Percentiles rank a stretch among this genome's conserved stretches.
Evolutionary conservation across 768 basidiomycete species (phyloP).

Genomic region (Suillus subaureus): DNA sequence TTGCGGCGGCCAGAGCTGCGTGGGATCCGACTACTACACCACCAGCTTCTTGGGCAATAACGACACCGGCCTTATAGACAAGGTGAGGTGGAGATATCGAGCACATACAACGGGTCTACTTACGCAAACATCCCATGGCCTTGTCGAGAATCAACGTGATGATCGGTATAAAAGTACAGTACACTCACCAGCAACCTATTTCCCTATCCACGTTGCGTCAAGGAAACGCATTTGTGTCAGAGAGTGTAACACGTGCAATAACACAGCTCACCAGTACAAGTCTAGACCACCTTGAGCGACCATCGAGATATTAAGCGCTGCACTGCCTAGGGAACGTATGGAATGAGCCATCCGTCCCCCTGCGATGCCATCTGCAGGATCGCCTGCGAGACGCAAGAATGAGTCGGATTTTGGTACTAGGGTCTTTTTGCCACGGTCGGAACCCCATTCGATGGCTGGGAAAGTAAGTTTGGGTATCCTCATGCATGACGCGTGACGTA

Average conservation of each 20-base stretch:
- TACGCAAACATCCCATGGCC: conserved; percentile 87
- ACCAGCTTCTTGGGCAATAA: conserved; percentile 91
- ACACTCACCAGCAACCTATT: conserved; percentile 69
- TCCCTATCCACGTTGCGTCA: conserved; percentile 50
- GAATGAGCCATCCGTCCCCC: conserved; percentile 87
- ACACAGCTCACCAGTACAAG: conserved; percentile 70
- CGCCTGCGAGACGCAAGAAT: conserved; percentile 75
- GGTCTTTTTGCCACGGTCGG: conserved; percentile 60
- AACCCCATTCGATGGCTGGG: conserved; percentile 86
- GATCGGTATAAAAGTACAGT: neutral
- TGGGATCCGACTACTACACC: conserved; percentile 76
- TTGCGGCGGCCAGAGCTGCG: conserved; percentile 42
- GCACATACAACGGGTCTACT: conserved; percentile 21
- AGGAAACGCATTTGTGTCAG: conserved; percentile 8
- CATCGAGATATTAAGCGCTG: conserved; percentile 78
- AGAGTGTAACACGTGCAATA: neutral
- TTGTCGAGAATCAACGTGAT: conserved; percentile 17
- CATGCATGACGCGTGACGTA: conserved; percentile 22
- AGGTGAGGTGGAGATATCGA: neutral
- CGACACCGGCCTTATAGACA: conserved; percentile 71
- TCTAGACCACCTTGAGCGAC: conserved; percentile 91
- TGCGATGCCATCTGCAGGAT: conserved; percentile 55
- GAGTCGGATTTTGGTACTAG: conserved; percentile 64
- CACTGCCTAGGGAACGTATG: conserved; percentile 80
- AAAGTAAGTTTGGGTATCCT: conserved; percentile 12